Base-by-base conservation (phyloP, 2,329 filamentous ascomycete species). In the Ophiostoma himal-ulmi region DNA sequence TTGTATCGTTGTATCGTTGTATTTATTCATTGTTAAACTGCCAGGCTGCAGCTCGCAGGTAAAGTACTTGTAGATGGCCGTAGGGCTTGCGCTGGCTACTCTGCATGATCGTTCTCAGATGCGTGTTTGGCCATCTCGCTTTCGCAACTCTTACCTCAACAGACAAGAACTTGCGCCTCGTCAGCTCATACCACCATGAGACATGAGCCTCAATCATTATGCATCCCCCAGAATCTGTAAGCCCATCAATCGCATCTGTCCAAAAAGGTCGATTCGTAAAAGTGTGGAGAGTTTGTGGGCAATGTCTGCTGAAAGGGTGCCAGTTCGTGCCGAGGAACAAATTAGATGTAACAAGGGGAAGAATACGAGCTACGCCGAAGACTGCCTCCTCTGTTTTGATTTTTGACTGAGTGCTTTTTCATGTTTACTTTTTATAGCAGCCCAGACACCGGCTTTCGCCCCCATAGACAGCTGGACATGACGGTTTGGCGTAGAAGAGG, bases 101-200 rank as follows among this genome's bases (percentile, higher is more conserved):
- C 48, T 22, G 22, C n/a, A 3, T 54, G 11, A 54, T 22, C 20
- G 48, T 6, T 57, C 52, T 26, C 52, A 8, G 52, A 22, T 57
- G n/a, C 52, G 13, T 11, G n/a, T 26, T 6, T 26, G 52, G 8
- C 10, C 11, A 8, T 14, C 52, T n/a, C 52, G n/a, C n/a, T 62
- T 13, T 34, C 57, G 57, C 57, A 34, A 62, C 26, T 36, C 22
- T 62, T 36, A 26, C 57, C 57, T 6, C 26, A 62, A 62, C 57
- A 62, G 57, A 62, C 14, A 7, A 62, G 6, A 62, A 26, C 2
- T 34, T 11, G 17, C 57, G 26, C 13, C 57, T 30, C 26, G 57
- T 5, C 26, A 34, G 57, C 57, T 62, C 57, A 62, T 34, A 17
- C 57, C 57, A 57, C 52, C 52, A 57, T 57, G 57, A 62, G 57